These are phyloP conservation scores for Fusarium sp. DNA, from an alignment of 2,329 filamentous ascomycete species.

Conservation along the genomic window DNA sequence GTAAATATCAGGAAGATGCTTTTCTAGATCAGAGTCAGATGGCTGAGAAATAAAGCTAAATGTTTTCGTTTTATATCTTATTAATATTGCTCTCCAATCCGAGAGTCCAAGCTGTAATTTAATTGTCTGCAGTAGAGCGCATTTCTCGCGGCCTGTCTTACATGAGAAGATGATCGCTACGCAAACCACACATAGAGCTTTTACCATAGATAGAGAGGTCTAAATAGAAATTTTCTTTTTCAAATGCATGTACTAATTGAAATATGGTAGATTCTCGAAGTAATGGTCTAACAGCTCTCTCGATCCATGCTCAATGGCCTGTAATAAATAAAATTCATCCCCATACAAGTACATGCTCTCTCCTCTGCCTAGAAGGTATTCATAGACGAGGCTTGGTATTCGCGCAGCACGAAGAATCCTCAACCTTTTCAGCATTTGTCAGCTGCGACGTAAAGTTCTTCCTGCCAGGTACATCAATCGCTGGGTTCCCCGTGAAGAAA, in stretches of 20 bases:
- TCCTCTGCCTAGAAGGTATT: no score
- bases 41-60: fast-evolving
- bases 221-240: fast-evolving
- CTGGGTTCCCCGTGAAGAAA: background rate
- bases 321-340: no score
- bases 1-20: fast-evolving
- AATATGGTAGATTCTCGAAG: fast-evolving
- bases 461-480: background rate
- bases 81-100: fast-evolving
- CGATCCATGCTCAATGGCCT: fast-evolving
- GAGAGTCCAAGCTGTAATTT: fast-evolving
- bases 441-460: background rate
- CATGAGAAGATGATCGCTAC: no score
- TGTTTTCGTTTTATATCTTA: fast-evolving
- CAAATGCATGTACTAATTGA: fast-evolving
- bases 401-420: fast-evolving
- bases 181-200: no score
- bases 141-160: fast-evolving
- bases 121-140: fast-evolving
- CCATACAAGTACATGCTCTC: no score
- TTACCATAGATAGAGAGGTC: fast-evolving
- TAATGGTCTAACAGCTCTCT: background rate
- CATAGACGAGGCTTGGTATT: background rate
- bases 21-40: fast-evolving
- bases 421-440: fast-evolving